Conservation (phyloP, 2,329 filamentous ascomycete species). For the Xylariaceae sp. region DNA sequence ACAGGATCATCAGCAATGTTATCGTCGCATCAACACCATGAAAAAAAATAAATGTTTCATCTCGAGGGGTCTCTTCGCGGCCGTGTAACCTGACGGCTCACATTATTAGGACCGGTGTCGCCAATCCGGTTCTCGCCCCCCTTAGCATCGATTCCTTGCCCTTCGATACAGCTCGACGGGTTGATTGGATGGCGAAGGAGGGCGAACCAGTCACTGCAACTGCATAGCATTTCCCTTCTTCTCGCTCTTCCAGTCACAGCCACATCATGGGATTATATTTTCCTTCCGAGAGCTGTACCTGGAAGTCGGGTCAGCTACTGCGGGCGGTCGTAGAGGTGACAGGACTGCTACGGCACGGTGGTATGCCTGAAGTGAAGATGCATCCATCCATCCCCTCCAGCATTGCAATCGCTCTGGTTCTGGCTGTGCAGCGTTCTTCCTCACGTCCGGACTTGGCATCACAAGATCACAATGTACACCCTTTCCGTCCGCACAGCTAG, state of each 20-base stretch:
- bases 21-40: not conserved
- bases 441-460: not conserved
- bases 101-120: conserved; percentile 4
- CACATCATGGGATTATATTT: not conserved
- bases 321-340: too few species aligned
- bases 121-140: not conserved
- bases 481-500: not conserved
- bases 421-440: not conserved
- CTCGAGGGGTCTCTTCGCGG: conserved; percentile 1
- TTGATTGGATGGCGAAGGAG: not conserved
- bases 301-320: not conserved
- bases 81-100: conserved; percentile 15
- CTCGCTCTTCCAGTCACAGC: not conserved
- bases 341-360: not conserved
- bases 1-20: conserved; percentile 9
- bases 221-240: not conserved
- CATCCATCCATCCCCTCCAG: not conserved
- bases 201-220: not conserved
- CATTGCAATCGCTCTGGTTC: not conserved
- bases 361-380: not conserved
- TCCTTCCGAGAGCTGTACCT: not conserved
- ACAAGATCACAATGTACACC: not conserved
- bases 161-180: not conserved
- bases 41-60: not conserved
- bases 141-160: not conserved